Base-by-base conservation (phyloP, 2,329 filamentous ascomycete genomes). In the Chaetomiaceae sp. region DNA sequence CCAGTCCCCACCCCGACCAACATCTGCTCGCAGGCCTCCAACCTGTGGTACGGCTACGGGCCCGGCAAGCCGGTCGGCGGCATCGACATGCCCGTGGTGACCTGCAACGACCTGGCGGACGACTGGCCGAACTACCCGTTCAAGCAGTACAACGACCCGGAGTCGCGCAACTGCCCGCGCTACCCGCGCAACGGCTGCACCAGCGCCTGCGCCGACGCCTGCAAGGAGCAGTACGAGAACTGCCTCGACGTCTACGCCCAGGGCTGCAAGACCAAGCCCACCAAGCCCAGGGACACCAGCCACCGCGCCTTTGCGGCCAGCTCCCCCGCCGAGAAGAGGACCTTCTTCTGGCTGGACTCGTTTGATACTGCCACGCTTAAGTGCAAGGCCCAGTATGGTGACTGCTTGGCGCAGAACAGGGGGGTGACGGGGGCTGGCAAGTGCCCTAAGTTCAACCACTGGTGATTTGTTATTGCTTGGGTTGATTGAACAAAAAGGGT, bases 11-110 rank as follows among this genome's bases (percentile, higher is more conserved):
- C 69, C 27, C 69, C 73, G 1, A 75, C 72, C 46, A 71, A 72
- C 54, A 69, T 79, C 56, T 79, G 75, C 69, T 64, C 60, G 29
- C 73, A 78, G 62, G 71, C 75, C n/a, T 62, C 65, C 42, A 73
- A 66, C 64, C 75, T 77, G 55, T 73, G 75, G 60, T 77, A 74
- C 55, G 81, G 79, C 42, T 91, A 89, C 59, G 80, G 78, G 1
- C 81, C 83, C 2, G 78, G 83, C 29, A 81, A 68, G 41, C 69
- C 73, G 3, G 72, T 78, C 14, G 76, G 73, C 39, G 69, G 65
- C 49, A 76, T 79, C 43, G 62, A 65, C 18, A 62, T 79, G 42
- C 76, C 75, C 37, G 61, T 75, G 45, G 68, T 79, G 26, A 72
- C 69, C 19, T 79, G 76, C 67, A 79, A 78, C 61, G 74, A 79